A percentile compares a stretch with the other conserved stretches of the same genome.
Conservation (phyloP, 2,329 filamentous ascomycete genomes). For the Calonectria hawksworthii region DNA sequence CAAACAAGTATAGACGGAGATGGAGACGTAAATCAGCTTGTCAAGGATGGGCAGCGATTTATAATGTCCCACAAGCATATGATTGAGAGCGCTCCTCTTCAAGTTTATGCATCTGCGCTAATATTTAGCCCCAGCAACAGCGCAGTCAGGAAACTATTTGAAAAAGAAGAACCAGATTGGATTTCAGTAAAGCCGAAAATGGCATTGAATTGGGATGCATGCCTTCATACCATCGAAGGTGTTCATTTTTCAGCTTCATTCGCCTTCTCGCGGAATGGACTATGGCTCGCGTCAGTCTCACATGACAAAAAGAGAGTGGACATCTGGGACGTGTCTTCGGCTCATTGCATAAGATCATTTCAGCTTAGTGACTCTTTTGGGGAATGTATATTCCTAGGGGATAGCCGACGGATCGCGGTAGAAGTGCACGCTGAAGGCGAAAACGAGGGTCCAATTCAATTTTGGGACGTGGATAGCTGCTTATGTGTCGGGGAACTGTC, state of each 20-base stretch:
- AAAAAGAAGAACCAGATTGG: constrained; percentile 9
- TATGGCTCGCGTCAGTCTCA: background rate
- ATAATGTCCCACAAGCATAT: background rate
- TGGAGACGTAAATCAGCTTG: background rate
- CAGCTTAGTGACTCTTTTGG: background rate
- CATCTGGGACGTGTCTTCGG: background rate
- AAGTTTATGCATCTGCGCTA: constrained; percentile 23
- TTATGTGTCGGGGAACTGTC: background rate
- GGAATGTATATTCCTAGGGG: background rate
- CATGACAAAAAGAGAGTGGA: background rate
- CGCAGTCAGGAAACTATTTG: background rate
- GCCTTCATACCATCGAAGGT: background rate
- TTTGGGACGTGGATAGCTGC: background rate
- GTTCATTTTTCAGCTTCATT: background rate
- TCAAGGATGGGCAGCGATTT: constrained; percentile 13
- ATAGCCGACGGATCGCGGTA: background rate
- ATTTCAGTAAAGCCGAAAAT: background rate
- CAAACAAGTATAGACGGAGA: background rate
- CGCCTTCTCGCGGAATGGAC: background rate
- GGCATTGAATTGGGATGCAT: background rate
- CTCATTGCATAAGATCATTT: background rate
- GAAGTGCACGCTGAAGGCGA: too few species aligned
- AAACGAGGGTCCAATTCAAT: background rate
- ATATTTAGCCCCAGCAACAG: constrained; percentile 18
- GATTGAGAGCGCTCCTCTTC: background rate